Percentiles rank a stretch among this genome's conserved stretches.
Conservation (phyloP, 139 green algal genomes). For the Diplosphaera chodatii region DNA sequence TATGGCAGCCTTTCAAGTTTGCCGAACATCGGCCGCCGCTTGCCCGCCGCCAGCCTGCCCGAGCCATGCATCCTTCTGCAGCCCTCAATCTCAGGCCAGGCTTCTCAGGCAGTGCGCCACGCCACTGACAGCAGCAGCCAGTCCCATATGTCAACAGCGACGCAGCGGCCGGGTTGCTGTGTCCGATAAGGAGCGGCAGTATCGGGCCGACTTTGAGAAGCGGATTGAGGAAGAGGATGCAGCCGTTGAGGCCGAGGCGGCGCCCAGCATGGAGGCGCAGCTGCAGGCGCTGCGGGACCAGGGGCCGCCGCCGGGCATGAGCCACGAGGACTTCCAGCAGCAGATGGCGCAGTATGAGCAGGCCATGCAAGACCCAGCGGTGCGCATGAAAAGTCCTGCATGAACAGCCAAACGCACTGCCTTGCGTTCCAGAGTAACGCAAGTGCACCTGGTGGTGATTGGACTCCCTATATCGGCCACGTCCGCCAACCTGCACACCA, state of each 20-base stretch:
- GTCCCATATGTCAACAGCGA: background rate
- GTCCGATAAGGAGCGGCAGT: background rate
- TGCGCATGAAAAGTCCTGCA: background rate
- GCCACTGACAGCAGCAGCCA: background rate
- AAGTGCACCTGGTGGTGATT: background rate
- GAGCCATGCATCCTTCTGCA: background rate
- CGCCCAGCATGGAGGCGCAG: background rate
- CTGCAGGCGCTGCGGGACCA: background rate
- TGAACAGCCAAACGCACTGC: background rate
- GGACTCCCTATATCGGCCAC: too few relatives aligned
- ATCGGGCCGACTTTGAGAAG: background rate
- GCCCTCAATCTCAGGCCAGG: too few relatives aligned
- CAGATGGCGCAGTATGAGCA: constrained; percentile 15
- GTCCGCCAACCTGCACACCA: too few relatives aligned
- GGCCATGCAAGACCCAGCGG: constrained; percentile 30
- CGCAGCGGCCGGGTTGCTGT: background rate
- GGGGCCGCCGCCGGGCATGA: background rate
- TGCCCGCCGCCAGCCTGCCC: background rate
- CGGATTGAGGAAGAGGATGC: background rate
- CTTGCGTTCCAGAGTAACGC: background rate
- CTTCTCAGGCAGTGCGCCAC: background rate
- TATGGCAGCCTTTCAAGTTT: too few relatives aligned
- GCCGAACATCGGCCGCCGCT: too few relatives aligned
- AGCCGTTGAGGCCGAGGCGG: background rate
- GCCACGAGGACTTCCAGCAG: background rate